Conservation (phyloP, 805 yeast genomes). For the Clavispora phyllophila region DNA sequence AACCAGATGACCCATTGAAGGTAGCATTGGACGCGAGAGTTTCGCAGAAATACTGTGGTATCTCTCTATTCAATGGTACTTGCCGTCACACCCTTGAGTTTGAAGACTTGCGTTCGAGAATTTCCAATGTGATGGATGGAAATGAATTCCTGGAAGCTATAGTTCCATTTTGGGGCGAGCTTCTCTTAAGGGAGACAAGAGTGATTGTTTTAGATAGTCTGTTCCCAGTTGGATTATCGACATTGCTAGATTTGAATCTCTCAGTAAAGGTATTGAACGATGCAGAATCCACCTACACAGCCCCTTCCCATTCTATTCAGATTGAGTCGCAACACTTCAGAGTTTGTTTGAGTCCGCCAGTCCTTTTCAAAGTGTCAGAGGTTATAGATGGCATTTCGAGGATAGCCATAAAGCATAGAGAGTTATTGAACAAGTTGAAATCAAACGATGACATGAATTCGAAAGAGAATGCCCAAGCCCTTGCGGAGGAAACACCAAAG, state of each 20-base stretch:
- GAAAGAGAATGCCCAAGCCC: neutral
- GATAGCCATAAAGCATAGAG: neutral
- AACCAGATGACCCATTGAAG: neutral
- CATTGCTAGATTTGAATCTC: constrained; percentile 41
- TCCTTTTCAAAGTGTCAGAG: constrained; percentile 37
- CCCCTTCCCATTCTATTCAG: constrained; percentile 42
- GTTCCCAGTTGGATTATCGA: constrained; percentile 39
- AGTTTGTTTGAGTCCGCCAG: constrained; percentile 50
- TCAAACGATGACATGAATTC: neutral
- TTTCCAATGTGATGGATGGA: constrained; percentile 13
- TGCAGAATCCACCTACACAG: constrained; percentile 9
- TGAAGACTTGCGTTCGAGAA: constrained; percentile 26
- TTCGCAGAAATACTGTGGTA: constrained; percentile 30
- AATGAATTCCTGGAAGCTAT: neutral
- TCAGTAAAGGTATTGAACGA: constrained; percentile 40
- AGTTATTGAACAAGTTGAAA: neutral
- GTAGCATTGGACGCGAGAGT: neutral
- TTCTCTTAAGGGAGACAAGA: constrained; percentile 39
- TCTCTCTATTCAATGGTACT: constrained; percentile 28
- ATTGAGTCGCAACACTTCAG: constrained; percentile 57
- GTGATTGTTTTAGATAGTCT: constrained; percentile 35
- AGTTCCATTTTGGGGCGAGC: constrained; percentile 34
- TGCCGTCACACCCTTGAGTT: constrained; percentile 32
- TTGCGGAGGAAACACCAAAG: neutral
- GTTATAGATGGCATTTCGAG: constrained; percentile 19